These are phyloP conservation scores for Circinella minor DNA, from an alignment of 371 early-diverging fungal genomes.

Conservation along the genomic window DNA sequence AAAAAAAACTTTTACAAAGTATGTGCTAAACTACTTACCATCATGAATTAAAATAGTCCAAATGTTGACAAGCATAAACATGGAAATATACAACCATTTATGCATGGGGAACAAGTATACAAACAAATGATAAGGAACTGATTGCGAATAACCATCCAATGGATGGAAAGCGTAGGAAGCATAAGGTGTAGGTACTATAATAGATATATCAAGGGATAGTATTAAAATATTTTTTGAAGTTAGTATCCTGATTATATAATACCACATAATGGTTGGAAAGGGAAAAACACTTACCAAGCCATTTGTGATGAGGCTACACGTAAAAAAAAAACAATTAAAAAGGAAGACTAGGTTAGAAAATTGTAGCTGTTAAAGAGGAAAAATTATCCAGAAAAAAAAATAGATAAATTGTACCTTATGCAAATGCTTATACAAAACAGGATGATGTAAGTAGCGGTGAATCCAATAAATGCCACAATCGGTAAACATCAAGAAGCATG, in stretches of 20 bases:
- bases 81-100: slow-evolving; percentile 79
- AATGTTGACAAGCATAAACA: slow-evolving; percentile 90
- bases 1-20: too few relatives aligned
- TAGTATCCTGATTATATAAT: not conserved
- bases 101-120: slow-evolving; percentile 91
- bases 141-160: slow-evolving; percentile 92
- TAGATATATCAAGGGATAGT: not conserved
- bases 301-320: slow-evolving; percentile 57
- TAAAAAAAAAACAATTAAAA: not conserved
- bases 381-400: too few relatives aligned
- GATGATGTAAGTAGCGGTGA: slow-evolving; percentile 91
- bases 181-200: slow-evolving; percentile 88
- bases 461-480: slow-evolving; percentile 95
- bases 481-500: slow-evolving; percentile 86
- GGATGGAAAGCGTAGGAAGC: slow-evolving; percentile 97
- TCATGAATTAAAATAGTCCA: slow-evolving; percentile 98
- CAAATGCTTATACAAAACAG: slow-evolving; percentile 80
- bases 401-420: slow-evolving; percentile 71
- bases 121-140: slow-evolving; percentile 91
- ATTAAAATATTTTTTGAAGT: not conserved
- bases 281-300: slow-evolving; percentile 41
- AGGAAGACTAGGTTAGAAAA: not conserved
- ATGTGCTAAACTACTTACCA: slow-evolving; percentile 52
- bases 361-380: not conserved
- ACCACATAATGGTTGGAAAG: too few relatives aligned